Evolutionary conservation across 2,329 filamentous ascomycete species (phyloP), one percentile per base, ranked within the genome.

Genomic region (Cephalotrichum gorgonifer): DNA sequence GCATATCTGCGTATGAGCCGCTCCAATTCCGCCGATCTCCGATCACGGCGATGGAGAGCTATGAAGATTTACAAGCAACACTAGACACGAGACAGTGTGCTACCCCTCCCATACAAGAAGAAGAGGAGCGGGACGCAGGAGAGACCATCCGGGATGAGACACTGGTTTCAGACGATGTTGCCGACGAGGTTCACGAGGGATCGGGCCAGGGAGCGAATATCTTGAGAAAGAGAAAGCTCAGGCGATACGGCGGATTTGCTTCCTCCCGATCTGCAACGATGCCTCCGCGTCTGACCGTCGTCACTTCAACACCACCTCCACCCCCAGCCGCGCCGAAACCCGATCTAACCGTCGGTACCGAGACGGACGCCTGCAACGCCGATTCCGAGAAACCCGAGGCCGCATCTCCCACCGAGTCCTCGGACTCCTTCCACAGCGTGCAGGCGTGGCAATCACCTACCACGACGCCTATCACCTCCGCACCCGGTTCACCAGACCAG

Each of bases 371-470:
- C 51, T 45, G 53, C 54, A 23, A 58, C 38, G 59, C 70, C 17
- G 66, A 70, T 22, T 67, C 69, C 9, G 60, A 35, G 11, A 44
- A 59, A 48, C 44, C 55, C 35, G 57, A 44, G 12, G 28, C 60
- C 11, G 56, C 61, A n/a, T 76, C 75, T 9, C 70, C 73, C 4
- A 66, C 68, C 27, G 67, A 60, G 31, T 71, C 71, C 14, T 61
- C 70, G 15, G 75, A 77, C 47, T 79, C 77, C 1, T 78, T 80
- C 53, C 74, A 76, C 56, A 76, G 70, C 50, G 65, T 71, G 5
- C 66, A 75, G 51, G 75, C 75, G 8, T 76, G 73, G 73, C 67
- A 73, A 53, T 48, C 46, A 72, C 73, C 63, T 70, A 25, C 60
- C 71, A 3, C 67, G 6, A 75, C 74, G 3, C 69, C 72, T 17